phyloP scores from a whole-genome alignment of 176 grass and related monocot genomes.

The Zizania latifolia region DNA sequence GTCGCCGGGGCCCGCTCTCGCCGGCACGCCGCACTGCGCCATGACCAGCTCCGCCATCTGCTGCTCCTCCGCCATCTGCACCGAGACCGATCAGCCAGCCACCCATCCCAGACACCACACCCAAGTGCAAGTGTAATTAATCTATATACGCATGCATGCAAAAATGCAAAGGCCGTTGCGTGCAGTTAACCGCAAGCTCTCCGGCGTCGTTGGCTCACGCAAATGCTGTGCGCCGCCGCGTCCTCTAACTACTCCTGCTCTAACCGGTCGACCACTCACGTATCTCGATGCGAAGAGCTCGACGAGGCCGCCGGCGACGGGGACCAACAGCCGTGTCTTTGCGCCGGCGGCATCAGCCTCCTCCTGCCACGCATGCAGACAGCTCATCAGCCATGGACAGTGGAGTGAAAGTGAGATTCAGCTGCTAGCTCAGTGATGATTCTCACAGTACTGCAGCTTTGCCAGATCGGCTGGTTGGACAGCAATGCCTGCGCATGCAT shows the following conservation, averaged over 20 bases:
- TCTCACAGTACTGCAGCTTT: slow-evolving; percentile 23
- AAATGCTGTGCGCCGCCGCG: slow-evolving; percentile 11
- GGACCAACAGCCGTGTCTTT: slow-evolving; percentile 59
- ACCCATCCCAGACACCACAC: too few species aligned
- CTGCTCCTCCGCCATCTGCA: slow-evolving; percentile 70
- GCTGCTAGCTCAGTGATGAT: background rate
- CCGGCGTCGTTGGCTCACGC: slow-evolving; percentile 31
- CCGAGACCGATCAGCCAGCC: background rate
- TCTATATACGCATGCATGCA: background rate
- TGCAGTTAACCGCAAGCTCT: slow-evolving; percentile 2
- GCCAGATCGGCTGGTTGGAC: slow-evolving; percentile 71
- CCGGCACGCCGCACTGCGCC: slow-evolving; percentile 52
- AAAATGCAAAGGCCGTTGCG: slow-evolving; percentile 54
- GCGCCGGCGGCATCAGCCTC: background rate
- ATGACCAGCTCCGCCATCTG: slow-evolving; percentile 74
- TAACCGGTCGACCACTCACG: slow-evolving; percentile 15
- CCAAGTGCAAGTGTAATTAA: too few species aligned
- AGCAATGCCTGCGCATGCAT: slow-evolving; percentile 71
- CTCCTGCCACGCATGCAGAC: slow-evolving; percentile 15
- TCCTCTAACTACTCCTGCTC: slow-evolving; percentile 16
- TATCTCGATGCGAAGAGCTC: slow-evolving; percentile 69
- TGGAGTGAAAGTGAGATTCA: background rate
- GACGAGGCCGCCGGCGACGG: slow-evolving; percentile 70
- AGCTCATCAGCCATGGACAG: background rate
- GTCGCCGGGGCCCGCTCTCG: background rate